Base-by-base conservation (phyloP, 2,329 filamentous ascomycete genomes). In the Pseudogymnoascus sp. region DNA sequence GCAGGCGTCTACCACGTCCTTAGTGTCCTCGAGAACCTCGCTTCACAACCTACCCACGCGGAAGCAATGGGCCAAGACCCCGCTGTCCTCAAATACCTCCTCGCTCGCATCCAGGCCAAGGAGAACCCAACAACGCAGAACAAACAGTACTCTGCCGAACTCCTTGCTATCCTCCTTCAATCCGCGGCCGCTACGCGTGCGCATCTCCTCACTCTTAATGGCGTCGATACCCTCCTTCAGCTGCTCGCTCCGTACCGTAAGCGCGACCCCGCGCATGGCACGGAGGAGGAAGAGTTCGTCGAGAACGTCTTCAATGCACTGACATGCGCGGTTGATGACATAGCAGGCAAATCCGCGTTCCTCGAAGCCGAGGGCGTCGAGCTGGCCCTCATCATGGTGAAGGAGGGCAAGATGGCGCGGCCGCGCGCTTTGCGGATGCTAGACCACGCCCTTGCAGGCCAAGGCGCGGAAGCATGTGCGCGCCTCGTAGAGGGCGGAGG, bases 101-200 rank as follows among this genome's bases (percentile, higher is more conserved):
- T 96, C 37, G 77, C 81, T 60, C 84, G 95, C 60, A 88, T 91
- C 66, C 86, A 89, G 68, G 82, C 80, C 63, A 82, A 82, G 60
- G 91, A 96, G 73, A 78, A 78, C 3, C 79, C 80, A 0, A 84
- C 96, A 0, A 82, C 85, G 4, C 95, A 99, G 73, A 99, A 99
- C 73, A 96, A 95, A 73, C 93, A 97, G 74, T 99, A 97, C 73
- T 85, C 92, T 0, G 91, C 93, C 14, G 95, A 99, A 76, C 85
- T 97, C 6, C 80, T 99, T 2, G 92, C 93, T 11, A 95, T 99
- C 62, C 78, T 99, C 7, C 82, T 93, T 16, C 93, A 97, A 74
- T 86, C 86, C 1, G 91, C 90, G 3, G 67, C 82, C 0, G 76
- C 82, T 38, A 92, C 91, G 69, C 80, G 90, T 49, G 77, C 77